Evolutionary conservation across 306 rosid species (phyloP).

Genomic region (Geum urbanum): DNA sequence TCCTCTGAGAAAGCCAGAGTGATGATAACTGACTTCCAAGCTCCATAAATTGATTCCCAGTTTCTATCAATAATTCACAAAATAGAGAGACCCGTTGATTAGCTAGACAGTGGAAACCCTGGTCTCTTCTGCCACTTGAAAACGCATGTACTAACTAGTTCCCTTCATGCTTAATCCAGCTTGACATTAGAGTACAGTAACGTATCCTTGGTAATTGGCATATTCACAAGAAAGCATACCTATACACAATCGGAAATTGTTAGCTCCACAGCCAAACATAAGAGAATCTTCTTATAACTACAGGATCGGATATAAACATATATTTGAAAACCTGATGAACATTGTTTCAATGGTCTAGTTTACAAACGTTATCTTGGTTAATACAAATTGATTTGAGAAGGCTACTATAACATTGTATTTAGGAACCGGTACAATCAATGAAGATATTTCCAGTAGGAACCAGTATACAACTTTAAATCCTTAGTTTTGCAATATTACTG

Average conservation of each 20-base stretch:
- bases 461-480: background rate
- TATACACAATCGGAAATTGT: conserved; percentile 21
- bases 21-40: no score
- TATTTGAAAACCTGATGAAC: background rate
- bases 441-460: background rate
- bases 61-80: no score
- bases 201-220: conserved; percentile 86
- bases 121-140: conserved; percentile 27
- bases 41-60: no score
- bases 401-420: no score
- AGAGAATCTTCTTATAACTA: background rate
- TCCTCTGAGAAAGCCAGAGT: no score
- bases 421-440: no score
- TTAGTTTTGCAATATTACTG: background rate
- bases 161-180: conserved; percentile 53
- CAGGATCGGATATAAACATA: background rate
- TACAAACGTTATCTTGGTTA: background rate
- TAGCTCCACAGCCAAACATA: background rate
- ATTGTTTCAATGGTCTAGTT: background rate
- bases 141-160: conserved; percentile 13
- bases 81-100: no score
- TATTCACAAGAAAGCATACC: conserved; percentile 60
- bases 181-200: conserved; percentile 84
- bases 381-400: no score
- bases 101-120: conserved; percentile 22